Conservation (phyloP, 352 stramenopile genomes). For the Aphanomyces stellatus region DNA sequence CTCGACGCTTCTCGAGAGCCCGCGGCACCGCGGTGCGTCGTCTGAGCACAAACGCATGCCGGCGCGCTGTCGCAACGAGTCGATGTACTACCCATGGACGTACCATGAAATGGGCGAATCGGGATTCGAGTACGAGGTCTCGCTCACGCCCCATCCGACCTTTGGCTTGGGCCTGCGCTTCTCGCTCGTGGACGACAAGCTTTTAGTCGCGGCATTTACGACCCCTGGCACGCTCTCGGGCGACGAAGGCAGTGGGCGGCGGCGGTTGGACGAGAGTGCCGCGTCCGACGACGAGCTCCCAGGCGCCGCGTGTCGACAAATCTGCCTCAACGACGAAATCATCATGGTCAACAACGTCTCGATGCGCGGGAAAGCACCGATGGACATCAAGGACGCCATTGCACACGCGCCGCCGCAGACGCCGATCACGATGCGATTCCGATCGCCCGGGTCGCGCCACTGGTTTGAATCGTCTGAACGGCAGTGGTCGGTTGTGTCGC, state of each 20-base stretch:
- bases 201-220: conserved; percentile 31
- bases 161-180: conserved; percentile 39
- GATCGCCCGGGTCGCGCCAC: background rate
- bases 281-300: background rate
- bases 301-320: conserved; percentile 10
- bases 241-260: background rate
- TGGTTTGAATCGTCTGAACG: background rate
- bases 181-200: conserved; percentile 25
- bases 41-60: conserved; percentile 15
- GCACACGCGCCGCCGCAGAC: background rate
- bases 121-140: conserved; percentile 58
- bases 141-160: conserved; percentile 30
- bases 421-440: conserved; percentile 10
- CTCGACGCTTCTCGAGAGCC: conserved; percentile 39
- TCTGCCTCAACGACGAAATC: conserved; percentile 46
- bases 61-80: background rate
- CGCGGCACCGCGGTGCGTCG: background rate
- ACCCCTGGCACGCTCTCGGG: conserved; percentile 23
- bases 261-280: background rate
- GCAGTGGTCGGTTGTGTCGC: background rate
- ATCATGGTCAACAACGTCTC: conserved; percentile 40
- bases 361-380: background rate
- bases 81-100: conserved; percentile 45
- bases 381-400: background rate
- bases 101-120: conserved; percentile 64